These are phyloP conservation scores for Falciphora oryzae DNA, from an alignment of 2,329 filamentous ascomycete genomes.

Conservation along the genomic window DNA sequence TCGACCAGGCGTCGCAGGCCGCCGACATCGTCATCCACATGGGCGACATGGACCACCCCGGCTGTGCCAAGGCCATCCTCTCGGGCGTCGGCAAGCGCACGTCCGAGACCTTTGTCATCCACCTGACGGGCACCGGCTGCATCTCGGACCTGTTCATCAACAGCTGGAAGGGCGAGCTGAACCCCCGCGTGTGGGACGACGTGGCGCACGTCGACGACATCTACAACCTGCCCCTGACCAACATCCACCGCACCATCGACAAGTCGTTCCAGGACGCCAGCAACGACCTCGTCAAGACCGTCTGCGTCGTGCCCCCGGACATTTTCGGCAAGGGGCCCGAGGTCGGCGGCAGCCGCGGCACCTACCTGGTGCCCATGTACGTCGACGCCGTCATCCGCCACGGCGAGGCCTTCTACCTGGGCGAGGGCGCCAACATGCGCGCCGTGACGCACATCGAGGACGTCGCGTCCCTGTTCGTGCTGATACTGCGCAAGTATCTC, in stretches of 20 bases:
- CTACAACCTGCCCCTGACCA: conserved; percentile 3
- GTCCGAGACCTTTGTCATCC: conserved; percentile 4
- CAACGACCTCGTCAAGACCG: conserved; percentile 5
- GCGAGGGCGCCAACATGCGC: conserved; percentile 5
- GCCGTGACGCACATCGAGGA: conserved; percentile 10
- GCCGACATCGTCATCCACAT: conserved; percentile 9
- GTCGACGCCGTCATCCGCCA: conserved; percentile 4
- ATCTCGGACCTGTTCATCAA: conserved; percentile 2
- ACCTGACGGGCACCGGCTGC: conserved; percentile 9
- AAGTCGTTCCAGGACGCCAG: conserved; percentile 7
- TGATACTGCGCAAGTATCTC: conserved; percentile 4
- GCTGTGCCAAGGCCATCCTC: conserved; percentile 5
- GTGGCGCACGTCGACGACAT: conserved; percentile 5
- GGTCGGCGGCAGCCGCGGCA: neutral
- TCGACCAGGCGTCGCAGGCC: conserved; percentile 3
- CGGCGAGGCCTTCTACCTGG: conserved; percentile 9
- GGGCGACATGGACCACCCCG: conserved; percentile 6
- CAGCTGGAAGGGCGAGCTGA: conserved; percentile 7
- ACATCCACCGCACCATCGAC: neutral
- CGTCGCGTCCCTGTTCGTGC: conserved; percentile 4
- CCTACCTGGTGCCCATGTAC: conserved; percentile 6
- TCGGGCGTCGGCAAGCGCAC: conserved; percentile 4
- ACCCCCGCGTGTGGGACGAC: conserved; percentile 10
- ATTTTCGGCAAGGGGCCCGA: conserved; percentile 7
- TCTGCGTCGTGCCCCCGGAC: conserved; percentile 7